A percentile compares a stretch with the other conserved stretches of the same genome.
These are phyloP conservation scores for Thelonectria discophora DNA, from an alignment of 2,329 filamentous ascomycete genomes.

Conservation along the genomic window DNA sequence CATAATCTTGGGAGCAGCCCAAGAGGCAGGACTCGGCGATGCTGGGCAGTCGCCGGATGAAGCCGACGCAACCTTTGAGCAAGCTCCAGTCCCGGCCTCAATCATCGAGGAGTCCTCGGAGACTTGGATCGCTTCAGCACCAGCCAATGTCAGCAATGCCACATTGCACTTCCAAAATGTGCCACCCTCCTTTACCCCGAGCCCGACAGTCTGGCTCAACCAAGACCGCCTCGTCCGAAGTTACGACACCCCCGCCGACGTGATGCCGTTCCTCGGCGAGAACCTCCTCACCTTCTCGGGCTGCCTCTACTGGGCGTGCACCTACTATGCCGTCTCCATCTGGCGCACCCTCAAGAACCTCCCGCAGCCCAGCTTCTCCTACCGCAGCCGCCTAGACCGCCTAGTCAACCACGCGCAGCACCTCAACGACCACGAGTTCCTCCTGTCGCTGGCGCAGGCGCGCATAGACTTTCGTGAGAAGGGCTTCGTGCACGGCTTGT, in stretches of 20 bases:
- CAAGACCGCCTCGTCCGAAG: constrained; percentile 37
- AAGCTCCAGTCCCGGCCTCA: neutral
- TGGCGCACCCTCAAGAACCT: constrained; percentile 34
- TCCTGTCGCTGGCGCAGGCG: constrained; percentile 32
- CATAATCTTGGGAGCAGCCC: constrained; percentile 30
- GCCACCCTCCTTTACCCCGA: constrained; percentile 1
- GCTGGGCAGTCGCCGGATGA: constrained; percentile 2
- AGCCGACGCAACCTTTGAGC: neutral
- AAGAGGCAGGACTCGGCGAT: constrained; percentile 18
- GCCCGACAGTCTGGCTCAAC: constrained; percentile 34
- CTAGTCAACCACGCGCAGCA: constrained; percentile 38
- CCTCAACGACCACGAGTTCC: constrained; percentile 32
- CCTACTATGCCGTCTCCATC: constrained; percentile 32
- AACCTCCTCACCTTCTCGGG: constrained; percentile 36
- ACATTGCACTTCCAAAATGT: neutral
- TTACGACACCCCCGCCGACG: constrained; percentile 35
- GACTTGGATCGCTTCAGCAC: too few species aligned
- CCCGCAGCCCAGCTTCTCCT: constrained; percentile 4
- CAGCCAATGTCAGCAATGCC: neutral
- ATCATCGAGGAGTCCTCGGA: too few species aligned
- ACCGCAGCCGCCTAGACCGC: constrained; percentile 29
- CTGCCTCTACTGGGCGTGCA: constrained; percentile 39
- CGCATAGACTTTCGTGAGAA: constrained; percentile 34
- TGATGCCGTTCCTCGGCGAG: constrained; percentile 35
- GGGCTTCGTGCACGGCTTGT: constrained; percentile 31